Evolutionary conservation across 441 rosid genomes (phyloP), one percentile per base, ranked within the genome.

Genomic region (Erysimum cheiri): DNA sequence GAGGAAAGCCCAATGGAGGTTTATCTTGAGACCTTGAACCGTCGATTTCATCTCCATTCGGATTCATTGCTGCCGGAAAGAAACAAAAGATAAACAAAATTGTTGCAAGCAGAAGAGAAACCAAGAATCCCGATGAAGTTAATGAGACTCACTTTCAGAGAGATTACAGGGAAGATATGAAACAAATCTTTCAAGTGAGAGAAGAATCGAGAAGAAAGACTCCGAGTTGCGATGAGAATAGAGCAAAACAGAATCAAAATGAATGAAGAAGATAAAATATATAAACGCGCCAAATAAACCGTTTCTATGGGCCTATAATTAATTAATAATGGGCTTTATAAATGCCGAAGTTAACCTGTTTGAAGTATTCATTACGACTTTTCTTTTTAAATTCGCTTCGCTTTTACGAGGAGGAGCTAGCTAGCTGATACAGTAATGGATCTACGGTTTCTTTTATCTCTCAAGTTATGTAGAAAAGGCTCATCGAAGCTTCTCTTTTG

Each of bases 1-100:
- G 24, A 12, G 87, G 72, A 53, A 91, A 75, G 70, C 79, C 64
- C 67, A 85, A 78, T 33, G 93, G 87, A 9, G 92, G 91, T 70
- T 89, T 87, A 69, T 85, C 85, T 87, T 87, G 96, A 46, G 94
- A 77, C 59, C 82, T 84, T 31, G 82, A 69, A 68, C 81, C 67
- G 66, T 80, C 75, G 7, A 59, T 69, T 63, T 88, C 91, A 4
- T 88, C 98, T 52, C 91, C 75, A 53, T 65, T 82, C 72, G 90
- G 78, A 85, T 89, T 89, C 97, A 93, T 93, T 70, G 64, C 95
- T 83, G 66, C 76, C 8, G 65, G 29, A 29, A 31, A 22, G 26
- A 31, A 52, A 56, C 6, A 17, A 8, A 29, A 48, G 15, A 53
- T 65, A 71, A 55, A 13, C 22, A 46, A 41, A 17, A 8, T 17